Percentiles rank a stretch among this genome's conserved stretches.
These are phyloP conservation scores for Ophiostoma sp. DNA, from an alignment of 2,329 filamentous ascomycete species.

Conservation along the genomic window DNA sequence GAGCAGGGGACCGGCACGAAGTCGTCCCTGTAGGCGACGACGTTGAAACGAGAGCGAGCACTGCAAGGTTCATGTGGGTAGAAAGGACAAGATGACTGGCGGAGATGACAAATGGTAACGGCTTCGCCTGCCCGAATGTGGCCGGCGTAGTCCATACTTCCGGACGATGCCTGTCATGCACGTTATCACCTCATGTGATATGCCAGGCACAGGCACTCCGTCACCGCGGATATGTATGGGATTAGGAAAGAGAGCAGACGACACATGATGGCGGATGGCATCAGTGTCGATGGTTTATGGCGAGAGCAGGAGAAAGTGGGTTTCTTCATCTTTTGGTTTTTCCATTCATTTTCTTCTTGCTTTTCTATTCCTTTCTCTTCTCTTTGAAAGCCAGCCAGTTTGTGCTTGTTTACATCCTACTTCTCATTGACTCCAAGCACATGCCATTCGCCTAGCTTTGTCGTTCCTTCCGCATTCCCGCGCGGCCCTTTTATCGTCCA, in stretches of 20 bases:
- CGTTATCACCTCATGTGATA: not conserved
- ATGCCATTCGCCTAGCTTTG: not conserved
- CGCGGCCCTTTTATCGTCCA: not conserved
- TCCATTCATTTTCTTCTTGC: too few relatives aligned
- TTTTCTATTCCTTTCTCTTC: too few relatives aligned
- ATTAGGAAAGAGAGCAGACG: conserved; percentile 3
- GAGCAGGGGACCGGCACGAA: not conserved
- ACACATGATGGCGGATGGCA: not conserved
- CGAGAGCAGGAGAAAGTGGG: not conserved
- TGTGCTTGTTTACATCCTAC: not conserved
- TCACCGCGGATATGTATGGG: not conserved
- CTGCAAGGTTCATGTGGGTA: too few relatives aligned
- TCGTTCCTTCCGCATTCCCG: conserved; percentile 3
- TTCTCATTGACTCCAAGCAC: not conserved
- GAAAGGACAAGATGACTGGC: too few relatives aligned
- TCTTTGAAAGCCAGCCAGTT: not conserved
- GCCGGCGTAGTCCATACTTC: not conserved
- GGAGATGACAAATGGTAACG: too few relatives aligned
- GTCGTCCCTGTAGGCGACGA: not conserved
- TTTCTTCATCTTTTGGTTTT: not conserved
- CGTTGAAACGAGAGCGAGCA: not conserved
- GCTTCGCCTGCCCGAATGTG: too few relatives aligned
- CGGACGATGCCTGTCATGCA: not conserved
- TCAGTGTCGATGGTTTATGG: not conserved
- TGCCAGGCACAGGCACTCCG: not conserved